Evolutionary conservation across 148 eudicot genomes (phyloP).

Genomic region (Agrostemma githago): DNA sequence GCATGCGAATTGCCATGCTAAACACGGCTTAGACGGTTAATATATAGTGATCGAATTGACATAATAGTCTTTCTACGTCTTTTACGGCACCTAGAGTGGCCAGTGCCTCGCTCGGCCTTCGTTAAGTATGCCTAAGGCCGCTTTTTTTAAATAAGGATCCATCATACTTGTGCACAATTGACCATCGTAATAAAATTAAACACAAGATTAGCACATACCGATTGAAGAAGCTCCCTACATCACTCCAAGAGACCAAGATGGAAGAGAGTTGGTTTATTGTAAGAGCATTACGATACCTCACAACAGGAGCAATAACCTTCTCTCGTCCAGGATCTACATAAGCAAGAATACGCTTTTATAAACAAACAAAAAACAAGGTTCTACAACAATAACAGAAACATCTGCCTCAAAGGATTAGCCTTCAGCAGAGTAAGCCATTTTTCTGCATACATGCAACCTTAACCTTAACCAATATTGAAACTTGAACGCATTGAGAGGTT

Average conservation of each 20-base stretch:
- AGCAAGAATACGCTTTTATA: constrained; percentile 6
- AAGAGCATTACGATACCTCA: constrained; percentile 42
- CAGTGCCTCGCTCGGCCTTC: background rate
- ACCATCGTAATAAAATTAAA: constrained; percentile 4
- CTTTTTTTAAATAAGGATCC: background rate
- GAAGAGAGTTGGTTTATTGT: constrained; percentile 46
- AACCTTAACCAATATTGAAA: background rate
- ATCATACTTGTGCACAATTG: background rate
- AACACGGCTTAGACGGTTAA: too few species aligned
- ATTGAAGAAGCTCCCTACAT: constrained; percentile 50
- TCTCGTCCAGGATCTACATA: constrained; percentile 74
- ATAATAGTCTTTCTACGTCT: background rate
- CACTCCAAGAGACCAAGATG: constrained; percentile 55
- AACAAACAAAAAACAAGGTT: background rate
- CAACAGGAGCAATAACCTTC: constrained; percentile 81
- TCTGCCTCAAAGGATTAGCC: background rate
- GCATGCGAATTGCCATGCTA: too few species aligned
- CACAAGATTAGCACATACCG: constrained; percentile 36
- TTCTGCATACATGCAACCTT: background rate
- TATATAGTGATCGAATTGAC: too few species aligned
- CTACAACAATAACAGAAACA: background rate
- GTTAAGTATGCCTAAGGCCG: background rate
- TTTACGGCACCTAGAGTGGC: background rate
- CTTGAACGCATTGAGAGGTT: background rate
- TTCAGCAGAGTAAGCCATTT: background rate